Percentiles rank a stretch among this genome's conserved stretches.
Conservation (phyloP, 23 red algal genomes). For the Cyanidium caldarium region DNA sequence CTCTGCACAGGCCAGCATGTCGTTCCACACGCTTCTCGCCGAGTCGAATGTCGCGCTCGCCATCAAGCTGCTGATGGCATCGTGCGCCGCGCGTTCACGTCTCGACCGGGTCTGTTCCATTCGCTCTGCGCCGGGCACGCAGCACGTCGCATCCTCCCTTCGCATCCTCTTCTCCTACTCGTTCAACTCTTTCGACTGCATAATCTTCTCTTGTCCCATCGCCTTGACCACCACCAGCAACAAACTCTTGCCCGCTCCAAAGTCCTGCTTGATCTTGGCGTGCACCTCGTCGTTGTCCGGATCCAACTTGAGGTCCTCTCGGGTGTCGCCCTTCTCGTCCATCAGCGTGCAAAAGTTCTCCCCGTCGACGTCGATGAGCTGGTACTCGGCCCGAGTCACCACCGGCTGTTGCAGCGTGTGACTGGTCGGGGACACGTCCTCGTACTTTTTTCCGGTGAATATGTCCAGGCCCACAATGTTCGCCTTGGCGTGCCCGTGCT, state of each 20-base stretch:
- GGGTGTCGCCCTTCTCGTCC: conserved; percentile 91
- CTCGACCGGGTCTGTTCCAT: no score
- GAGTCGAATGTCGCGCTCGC: no score
- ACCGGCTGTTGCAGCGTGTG: conserved; percentile 94
- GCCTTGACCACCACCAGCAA: conserved; percentile 68
- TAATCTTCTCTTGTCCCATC: conserved; percentile 77
- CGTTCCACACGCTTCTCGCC: no score
- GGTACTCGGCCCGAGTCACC: conserved; percentile 73
- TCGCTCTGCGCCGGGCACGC: no score
- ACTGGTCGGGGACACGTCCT: conserved; percentile 90
- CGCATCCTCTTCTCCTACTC: no score
- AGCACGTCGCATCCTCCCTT: no score
- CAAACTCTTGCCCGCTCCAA: conserved; percentile 73
- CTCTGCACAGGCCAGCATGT: no score
- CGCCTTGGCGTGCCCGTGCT: conserved; percentile 99
- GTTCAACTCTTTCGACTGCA: conserved; percentile 55
- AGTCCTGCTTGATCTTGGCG: conserved; percentile 80
- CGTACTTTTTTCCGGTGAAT: conserved; percentile 91
- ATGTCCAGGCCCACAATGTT: conserved; percentile 96
- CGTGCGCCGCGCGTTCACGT: no score
- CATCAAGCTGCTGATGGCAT: no score
- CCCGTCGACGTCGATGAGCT: conserved; percentile 84
- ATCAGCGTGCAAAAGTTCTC: conserved; percentile 76
- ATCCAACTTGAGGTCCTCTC: conserved; percentile 76
- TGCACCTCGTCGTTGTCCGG: conserved; percentile 56